These are phyloP conservation scores for Kappamyces sp. DNA, from an alignment of 192 early-diverging fungal genomes.

Conservation along the genomic window DNA sequence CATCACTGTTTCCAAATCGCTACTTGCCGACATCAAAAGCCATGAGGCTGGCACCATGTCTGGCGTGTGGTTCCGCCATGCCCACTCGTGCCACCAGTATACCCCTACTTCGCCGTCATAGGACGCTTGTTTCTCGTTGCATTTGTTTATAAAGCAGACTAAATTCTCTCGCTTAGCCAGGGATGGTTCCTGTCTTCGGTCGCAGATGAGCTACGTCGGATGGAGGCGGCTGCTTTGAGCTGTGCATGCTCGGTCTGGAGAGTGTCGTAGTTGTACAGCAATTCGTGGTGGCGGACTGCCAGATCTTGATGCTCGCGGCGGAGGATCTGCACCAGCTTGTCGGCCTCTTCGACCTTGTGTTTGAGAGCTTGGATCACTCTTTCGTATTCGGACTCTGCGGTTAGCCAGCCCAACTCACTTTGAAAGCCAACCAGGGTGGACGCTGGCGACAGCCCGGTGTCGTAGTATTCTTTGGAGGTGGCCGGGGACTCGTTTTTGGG, in stretches of 20 bases:
- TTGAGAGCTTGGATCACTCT: background rate
- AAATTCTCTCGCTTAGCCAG: too few species aligned
- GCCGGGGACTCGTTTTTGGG: too few species aligned
- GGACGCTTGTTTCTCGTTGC: too few species aligned
- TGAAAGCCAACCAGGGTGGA: background rate
- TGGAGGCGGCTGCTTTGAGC: background rate
- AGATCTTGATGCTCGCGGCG: background rate
- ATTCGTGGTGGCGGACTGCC: background rate
- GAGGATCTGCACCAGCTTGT: constrained; percentile 13
- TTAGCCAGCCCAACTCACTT: background rate
- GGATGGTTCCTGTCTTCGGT: constrained; percentile 1
- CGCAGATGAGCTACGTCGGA: background rate
- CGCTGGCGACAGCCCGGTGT: background rate
- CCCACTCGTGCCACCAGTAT: constrained; percentile 54
- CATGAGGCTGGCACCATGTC: constrained; percentile 52
- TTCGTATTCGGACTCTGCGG: background rate
- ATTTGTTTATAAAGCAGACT: too few species aligned
- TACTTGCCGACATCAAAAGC: constrained; percentile 8
- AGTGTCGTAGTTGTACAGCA: background rate
- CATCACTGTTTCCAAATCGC: constrained; percentile 15
- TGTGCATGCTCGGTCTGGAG: background rate
- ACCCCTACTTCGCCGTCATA: too few species aligned
- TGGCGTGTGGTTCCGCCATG: constrained; percentile 80
- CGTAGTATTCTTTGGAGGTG: background rate
- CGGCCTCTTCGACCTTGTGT: background rate